Percentiles rank a stretch among this genome's conserved stretches.
phyloP scores from a whole-genome alignment of 1,284 basidiomycete genomes.

The Microbotryum intermedium region DNA sequence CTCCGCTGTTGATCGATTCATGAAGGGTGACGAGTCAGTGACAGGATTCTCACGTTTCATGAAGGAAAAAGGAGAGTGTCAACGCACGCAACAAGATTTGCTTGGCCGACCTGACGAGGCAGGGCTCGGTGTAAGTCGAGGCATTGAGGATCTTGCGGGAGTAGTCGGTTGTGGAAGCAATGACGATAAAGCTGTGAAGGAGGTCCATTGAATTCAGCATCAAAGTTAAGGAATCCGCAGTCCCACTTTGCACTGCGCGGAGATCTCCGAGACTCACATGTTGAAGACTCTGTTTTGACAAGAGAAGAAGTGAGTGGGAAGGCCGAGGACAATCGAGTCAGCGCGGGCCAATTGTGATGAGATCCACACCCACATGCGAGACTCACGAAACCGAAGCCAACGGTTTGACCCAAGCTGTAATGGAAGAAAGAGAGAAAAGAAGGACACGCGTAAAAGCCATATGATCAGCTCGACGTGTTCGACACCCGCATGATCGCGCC shows the following conservation, averaged over 20 bases:
- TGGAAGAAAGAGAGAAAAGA: no score
- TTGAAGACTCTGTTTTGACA: slow-evolving; percentile 62
- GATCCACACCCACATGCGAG: no score
- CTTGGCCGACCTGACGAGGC: slow-evolving; percentile 88
- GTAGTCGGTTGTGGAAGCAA: slow-evolving; percentile 84
- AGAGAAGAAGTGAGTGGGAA: not conserved
- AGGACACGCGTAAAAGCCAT: not conserved
- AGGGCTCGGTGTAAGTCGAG: slow-evolving; percentile 79
- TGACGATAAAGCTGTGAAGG: slow-evolving; percentile 78
- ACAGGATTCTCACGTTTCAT: no score
- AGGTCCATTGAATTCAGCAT: not conserved
- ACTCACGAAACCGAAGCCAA: slow-evolving; percentile 63
- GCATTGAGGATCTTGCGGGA: slow-evolving; percentile 89
- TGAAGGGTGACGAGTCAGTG: not conserved
- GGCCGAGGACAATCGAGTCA: no score
- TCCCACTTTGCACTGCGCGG: not conserved
- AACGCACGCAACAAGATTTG: slow-evolving; percentile 55
- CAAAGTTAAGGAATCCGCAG: not conserved
- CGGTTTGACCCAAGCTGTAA: slow-evolving; percentile 55
- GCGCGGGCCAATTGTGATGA: no score
- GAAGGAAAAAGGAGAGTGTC: not conserved
- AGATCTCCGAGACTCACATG: slow-evolving; percentile 54
- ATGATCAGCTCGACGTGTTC: no score
- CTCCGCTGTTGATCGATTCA: slow-evolving; percentile 45
- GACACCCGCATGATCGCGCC: not conserved